These are phyloP conservation scores for Botrytis pseudocinerea DNA, from an alignment of 2,329 filamentous ascomycete genomes.

Conservation along the genomic window DNA sequence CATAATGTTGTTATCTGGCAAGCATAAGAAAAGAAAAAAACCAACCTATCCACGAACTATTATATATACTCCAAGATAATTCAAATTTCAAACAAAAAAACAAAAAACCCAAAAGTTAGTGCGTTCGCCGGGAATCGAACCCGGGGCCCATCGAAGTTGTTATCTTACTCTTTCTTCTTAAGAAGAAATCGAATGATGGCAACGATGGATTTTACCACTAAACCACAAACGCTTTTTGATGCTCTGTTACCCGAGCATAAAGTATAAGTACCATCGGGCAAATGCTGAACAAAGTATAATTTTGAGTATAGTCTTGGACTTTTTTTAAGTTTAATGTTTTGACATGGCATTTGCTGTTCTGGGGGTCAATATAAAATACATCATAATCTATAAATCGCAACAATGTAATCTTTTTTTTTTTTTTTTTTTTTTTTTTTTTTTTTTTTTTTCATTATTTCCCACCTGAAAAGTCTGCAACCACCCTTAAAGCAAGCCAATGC, in stretches of 20 bases:
- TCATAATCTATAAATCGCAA: not conserved
- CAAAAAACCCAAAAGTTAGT: too few relatives aligned
- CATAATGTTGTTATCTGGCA: not conserved
- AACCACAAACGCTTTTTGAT: conserved; percentile 26
- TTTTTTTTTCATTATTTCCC: not conserved
- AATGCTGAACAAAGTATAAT: not conserved
- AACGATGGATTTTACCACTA: conserved; percentile 29
- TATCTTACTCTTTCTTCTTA: not conserved
- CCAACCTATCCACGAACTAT: too few relatives aligned
- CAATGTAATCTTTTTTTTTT: not conserved
- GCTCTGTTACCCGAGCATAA: too few relatives aligned
- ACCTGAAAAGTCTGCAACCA: not conserved
- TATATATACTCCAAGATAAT: too few relatives aligned
- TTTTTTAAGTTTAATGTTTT: not conserved
- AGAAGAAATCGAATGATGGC: conserved; percentile 8
- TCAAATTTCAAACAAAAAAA: too few relatives aligned
- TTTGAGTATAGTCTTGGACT: not conserved
- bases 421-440: not conserved
- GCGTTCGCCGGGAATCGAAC: not conserved
- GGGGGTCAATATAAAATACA: not conserved
- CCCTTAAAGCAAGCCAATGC: not conserved
- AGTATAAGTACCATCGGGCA: too few relatives aligned
- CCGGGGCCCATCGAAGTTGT: not conserved
- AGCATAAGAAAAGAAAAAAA: not conserved
- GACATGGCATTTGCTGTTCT: not conserved